phyloP scores from a whole-genome alignment of 2,329 filamentous ascomycete species.

The Didymellaceae sp. region DNA sequence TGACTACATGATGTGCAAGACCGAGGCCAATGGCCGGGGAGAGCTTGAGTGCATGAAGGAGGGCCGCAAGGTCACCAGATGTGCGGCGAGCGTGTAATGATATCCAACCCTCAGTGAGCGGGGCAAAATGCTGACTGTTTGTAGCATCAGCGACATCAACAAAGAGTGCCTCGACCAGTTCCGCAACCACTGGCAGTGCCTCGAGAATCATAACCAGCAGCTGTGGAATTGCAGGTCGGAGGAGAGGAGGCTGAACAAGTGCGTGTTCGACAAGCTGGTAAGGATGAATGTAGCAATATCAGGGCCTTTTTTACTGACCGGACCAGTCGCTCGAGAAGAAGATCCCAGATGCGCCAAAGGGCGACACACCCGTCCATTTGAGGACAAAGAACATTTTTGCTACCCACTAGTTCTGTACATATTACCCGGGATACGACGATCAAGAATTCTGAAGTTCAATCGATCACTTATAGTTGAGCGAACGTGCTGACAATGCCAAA shows the following conservation, averaged over 20 bases:
- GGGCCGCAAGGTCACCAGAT: constrained; percentile 93
- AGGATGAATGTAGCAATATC: constrained; percentile 47
- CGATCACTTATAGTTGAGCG: too few species aligned
- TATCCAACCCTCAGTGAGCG: not conserved
- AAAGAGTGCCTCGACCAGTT: constrained; percentile 91
- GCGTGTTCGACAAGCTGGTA: constrained; percentile 95
- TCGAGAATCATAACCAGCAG: constrained; percentile 98
- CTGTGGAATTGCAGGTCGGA: constrained; percentile 90
- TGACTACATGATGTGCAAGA: constrained; percentile 99
- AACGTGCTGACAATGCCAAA: not conserved
- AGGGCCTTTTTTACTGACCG: constrained; percentile 11
- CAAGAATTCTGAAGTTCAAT: constrained; percentile 17
- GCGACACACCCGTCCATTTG: constrained; percentile 57
- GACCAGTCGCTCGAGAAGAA: constrained; percentile 58
- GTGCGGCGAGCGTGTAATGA: constrained; percentile 87
- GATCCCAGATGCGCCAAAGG: constrained; percentile 58
- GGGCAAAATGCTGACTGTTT: constrained; percentile 10
- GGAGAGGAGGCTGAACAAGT: constrained; percentile 92
- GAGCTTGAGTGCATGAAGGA: constrained; percentile 97
- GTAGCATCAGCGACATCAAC: constrained; percentile 92
- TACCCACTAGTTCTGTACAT: constrained; percentile 44
- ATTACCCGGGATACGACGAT: constrained; percentile 29
- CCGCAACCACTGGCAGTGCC: constrained; percentile 90
- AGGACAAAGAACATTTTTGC: constrained; percentile 55
- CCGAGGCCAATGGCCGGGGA: constrained; percentile 85